Evolutionary conservation across 78 protist species (phyloP), one percentile per base, ranked within the genome.

Genomic region (Diacronema lutheri): DNA sequence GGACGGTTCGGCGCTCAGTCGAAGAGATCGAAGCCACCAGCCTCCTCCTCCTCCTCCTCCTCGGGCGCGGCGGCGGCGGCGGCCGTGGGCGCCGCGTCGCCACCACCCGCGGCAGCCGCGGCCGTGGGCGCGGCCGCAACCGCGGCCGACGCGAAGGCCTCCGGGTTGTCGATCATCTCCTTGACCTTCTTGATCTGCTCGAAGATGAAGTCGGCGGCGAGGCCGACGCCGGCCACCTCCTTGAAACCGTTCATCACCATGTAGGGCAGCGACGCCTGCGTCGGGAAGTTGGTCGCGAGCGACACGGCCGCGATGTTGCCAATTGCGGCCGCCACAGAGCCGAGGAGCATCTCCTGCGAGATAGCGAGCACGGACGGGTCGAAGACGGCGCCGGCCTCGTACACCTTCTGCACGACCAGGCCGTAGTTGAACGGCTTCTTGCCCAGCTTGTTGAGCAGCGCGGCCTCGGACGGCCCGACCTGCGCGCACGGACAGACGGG

Each of bases 391-490:
- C 99, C 99, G 83, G 62, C 50, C 55, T 98, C 99, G 94, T 92
- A 98, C 76, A 96, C 89, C 62, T 76, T 50, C 66, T 26, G 19
- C 19, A 92, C 69, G 62, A 76, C 79, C 11, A 99, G 86, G 69
- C 99, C 99, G 92, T 96, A 97, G 76, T 78, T 56, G 97, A 99
- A 99, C 55, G 99, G 99, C 86, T 90, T 94, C 89, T 97, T 93
- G 96, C 92, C 86, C n/a, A 99, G 78, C 97, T 95, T 99, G 74
- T 87, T 82, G 55, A 99, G 93, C n/a, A 99, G 95, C 46, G 95
- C 91, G 0, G 98, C 99, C 89, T 97, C 97, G 41, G 99, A 97
- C 72, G 95, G 76, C 41, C 95, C 96, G 90, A 98, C 99, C 91
- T 94, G 61, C 23, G 29, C 61, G 23, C 61, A 14, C 23, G 16